Conservation (phyloP, 495 filamentous ascomycete genomes). For the Tetracladium marchalianum region DNA sequence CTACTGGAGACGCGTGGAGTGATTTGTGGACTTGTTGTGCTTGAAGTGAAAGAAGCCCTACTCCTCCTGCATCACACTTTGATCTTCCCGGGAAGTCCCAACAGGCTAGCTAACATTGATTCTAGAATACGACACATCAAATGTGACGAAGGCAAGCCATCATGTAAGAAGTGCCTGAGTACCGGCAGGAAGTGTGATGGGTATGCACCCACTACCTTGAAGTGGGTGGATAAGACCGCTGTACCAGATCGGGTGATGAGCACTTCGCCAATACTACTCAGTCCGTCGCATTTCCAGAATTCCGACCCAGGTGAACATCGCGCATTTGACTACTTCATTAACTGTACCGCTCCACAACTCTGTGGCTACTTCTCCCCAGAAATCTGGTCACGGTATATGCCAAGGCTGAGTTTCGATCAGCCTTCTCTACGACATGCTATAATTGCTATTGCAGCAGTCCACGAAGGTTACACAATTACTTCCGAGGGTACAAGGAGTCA, state of each 20-base stretch:
- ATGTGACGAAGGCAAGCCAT: slow-evolving; percentile 16
- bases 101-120: too few species aligned
- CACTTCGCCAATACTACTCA: slow-evolving; percentile 3
- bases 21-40: too few species aligned
- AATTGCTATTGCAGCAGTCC: slow-evolving; percentile 27
- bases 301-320: slow-evolving; percentile 1
- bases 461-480: slow-evolving; percentile 10
- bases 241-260: slow-evolving; percentile 3
- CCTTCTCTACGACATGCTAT: slow-evolving; percentile 33
- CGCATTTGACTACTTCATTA: slow-evolving; percentile 9
- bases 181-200: slow-evolving; percentile 15
- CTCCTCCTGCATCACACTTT: too few species aligned
- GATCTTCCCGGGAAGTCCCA: too few species aligned
- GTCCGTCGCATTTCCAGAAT: too few species aligned
- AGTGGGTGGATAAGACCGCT: slow-evolving; percentile 1
- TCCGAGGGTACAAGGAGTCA: too few species aligned
- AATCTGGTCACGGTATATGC: slow-evolving; percentile 31
- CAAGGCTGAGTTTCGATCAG: slow-evolving; percentile 27
- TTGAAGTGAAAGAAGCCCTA: too few species aligned
- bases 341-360: slow-evolving; percentile 16
- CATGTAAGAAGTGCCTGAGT: slow-evolving; percentile 4
- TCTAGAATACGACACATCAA: slow-evolving; percentile 8
- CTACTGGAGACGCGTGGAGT: too few species aligned
- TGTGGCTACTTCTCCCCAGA: slow-evolving; percentile 29
- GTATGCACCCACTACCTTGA: background rate